Evolutionary conservation across 768 basidiomycete species (phyloP).

Genomic region (Mycena leptocephala): DNA sequence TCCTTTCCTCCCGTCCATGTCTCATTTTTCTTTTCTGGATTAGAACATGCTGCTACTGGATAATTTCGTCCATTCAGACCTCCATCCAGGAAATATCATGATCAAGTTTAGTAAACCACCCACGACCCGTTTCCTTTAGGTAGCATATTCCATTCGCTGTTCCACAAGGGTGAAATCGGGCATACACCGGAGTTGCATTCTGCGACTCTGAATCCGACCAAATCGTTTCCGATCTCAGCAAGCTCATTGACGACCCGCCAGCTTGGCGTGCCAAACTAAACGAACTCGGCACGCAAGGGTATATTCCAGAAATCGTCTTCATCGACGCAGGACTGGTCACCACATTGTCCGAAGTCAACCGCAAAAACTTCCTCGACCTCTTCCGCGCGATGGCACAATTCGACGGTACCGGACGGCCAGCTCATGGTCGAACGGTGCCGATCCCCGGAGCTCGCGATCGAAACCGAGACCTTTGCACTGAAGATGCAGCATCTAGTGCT

Average conservation of each 20-base stretch:
- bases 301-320: conserved; percentile 95
- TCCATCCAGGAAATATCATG: conserved; percentile 97
- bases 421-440: conserved; percentile 98
- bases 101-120: conserved; percentile 95
- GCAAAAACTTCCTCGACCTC: conserved; percentile 95
- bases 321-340: conserved; percentile 98
- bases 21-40: conserved; percentile 11
- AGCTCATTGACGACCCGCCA: conserved; percentile 69
- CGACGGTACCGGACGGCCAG: conserved; percentile 95
- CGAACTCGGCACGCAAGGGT: conserved; percentile 76
- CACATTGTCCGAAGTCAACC: conserved; percentile 85
- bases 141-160: conserved; percentile 71
- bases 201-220: conserved; percentile 68
- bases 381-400: conserved; percentile 97
- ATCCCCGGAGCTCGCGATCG: conserved; percentile 90
- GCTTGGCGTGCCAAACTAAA: conserved; percentile 84
- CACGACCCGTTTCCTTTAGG: conserved; percentile 76
- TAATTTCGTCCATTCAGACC: conserved; percentile 96
- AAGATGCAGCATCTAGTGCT: conserved; percentile 98
- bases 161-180: conserved; percentile 48
- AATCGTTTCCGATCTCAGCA: conserved; percentile 81
- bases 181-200: conserved; percentile 45
- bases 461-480: conserved; percentile 95
- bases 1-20: background rate
- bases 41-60: conserved; percentile 98